Conservation (phyloP, 208 protist species). For the Trypanosoma caninum region DNA sequence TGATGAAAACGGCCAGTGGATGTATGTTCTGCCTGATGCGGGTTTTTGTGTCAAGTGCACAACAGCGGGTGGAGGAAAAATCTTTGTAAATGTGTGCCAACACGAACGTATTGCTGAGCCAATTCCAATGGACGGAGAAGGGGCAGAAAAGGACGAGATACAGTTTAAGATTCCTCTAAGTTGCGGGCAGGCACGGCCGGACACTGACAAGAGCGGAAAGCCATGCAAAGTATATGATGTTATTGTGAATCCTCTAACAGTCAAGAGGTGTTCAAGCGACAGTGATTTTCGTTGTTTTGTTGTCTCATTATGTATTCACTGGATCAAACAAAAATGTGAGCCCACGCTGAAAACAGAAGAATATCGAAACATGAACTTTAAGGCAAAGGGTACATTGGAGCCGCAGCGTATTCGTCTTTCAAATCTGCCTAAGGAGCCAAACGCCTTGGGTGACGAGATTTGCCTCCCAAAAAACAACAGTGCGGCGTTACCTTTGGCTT, state of each 20-base stretch:
- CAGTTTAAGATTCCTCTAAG: slow-evolving; percentile 87
- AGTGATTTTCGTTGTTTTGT: slow-evolving; percentile 86
- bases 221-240: slow-evolving; percentile 91
- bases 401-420: slow-evolving; percentile 85
- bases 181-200: slow-evolving; percentile 77
- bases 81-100: slow-evolving; percentile 91
- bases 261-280: slow-evolving; percentile 64
- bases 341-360: slow-evolving; percentile 86
- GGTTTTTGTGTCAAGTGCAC: slow-evolving; percentile 88
- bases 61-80: slow-evolving; percentile 55
- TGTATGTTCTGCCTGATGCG: slow-evolving; percentile 76
- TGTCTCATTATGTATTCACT: slow-evolving; percentile 84
- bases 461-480: slow-evolving; percentile 42
- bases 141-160: slow-evolving; percentile 39
- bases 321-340: slow-evolving; percentile 89
- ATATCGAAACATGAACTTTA: slow-evolving; percentile 87
- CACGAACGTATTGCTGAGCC: slow-evolving; percentile 84
- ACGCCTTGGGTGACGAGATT: slow-evolving; percentile 88
- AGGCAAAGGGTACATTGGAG: slow-evolving; percentile 79
- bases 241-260: slow-evolving; percentile 80
- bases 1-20: slow-evolving; percentile 88
- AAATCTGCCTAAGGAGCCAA: slow-evolving; percentile 31
- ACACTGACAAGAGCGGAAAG: slow-evolving; percentile 79
- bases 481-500: slow-evolving; percentile 41
- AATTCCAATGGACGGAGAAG: slow-evolving; percentile 63